phyloP scores from a whole-genome alignment of 306 rosid species.

The Aeschynomene evenia region DNA sequence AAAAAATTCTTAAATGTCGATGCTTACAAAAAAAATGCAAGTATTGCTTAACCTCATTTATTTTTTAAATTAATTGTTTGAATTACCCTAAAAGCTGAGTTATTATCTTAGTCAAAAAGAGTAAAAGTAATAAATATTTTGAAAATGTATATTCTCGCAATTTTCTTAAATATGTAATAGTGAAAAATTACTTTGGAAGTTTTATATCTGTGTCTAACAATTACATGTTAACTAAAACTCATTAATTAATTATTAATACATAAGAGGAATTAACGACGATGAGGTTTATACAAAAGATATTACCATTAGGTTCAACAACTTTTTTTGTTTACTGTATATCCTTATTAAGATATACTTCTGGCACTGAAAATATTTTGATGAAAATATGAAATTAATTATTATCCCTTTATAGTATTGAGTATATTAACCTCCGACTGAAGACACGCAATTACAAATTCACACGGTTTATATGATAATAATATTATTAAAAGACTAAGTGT shows the following conservation, averaged over 20 bases:
- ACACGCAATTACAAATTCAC: neutral
- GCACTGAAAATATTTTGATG: neutral
- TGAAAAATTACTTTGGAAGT: too few species aligned
- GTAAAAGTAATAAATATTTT: too few species aligned
- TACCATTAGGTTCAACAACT: too few species aligned
- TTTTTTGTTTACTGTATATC: too few species aligned
- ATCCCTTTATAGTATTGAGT: too few species aligned
- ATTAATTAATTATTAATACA: too few species aligned
- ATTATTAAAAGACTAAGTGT: neutral
- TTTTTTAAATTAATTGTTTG: neutral
- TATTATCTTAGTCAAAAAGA: neutral
- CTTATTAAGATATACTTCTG: too few species aligned
- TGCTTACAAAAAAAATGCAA: too few species aligned
- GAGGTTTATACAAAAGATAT: neutral
- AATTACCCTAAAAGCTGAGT: neutral
- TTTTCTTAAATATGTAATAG: too few species aligned
- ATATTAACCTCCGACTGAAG: neutral
- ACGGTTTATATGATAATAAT: neutral
- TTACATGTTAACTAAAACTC: neutral
- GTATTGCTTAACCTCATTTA: neutral
- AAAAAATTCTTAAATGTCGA: too few species aligned
- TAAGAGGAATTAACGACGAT: neutral
- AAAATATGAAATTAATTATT: neutral
- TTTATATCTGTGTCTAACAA: too few species aligned
- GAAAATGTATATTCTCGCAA: too few species aligned